A percentile compares a stretch with the other conserved stretches of the same genome.
phyloP scores from a whole-genome alignment of 108 stramenopile species.

The Cyclostephanos invisitatus region DNA sequence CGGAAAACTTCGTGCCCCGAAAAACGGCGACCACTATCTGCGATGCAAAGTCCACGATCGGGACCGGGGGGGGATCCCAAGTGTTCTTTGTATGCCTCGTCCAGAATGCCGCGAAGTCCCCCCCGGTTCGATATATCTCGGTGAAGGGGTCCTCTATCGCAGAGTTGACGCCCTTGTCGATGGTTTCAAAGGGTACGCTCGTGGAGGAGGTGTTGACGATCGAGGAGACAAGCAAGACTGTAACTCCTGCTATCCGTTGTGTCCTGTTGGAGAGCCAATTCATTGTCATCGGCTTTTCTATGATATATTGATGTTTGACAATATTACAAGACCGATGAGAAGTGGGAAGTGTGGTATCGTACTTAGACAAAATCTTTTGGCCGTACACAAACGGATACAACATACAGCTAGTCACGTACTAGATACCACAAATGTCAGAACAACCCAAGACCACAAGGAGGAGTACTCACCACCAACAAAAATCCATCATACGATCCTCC shows the following conservation, averaged over 20 bases:
- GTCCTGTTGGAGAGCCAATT: neutral
- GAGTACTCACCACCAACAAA: constrained; percentile 16
- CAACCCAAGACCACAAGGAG: constrained; percentile 4
- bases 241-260: neutral
- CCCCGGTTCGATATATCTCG: constrained; percentile 1
- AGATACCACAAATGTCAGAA: no score
- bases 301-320: no score
- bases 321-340: no score
- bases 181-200: constrained; percentile 1
- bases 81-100: neutral
- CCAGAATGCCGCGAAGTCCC: constrained; percentile 2
- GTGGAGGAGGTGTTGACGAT: neutral
- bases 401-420: no score
- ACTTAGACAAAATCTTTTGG: no score
- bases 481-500: constrained; percentile 14
- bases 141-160: neutral
- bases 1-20: neutral
- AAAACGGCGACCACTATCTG: neutral
- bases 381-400: no score
- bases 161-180: constrained; percentile 1
- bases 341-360: no score
- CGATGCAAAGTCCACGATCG: neutral
- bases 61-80: neutral
- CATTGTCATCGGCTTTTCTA: neutral
- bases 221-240: neutral